Conservation (phyloP, 306 rosid genomes). For the Prosopis cineraria region DNA sequence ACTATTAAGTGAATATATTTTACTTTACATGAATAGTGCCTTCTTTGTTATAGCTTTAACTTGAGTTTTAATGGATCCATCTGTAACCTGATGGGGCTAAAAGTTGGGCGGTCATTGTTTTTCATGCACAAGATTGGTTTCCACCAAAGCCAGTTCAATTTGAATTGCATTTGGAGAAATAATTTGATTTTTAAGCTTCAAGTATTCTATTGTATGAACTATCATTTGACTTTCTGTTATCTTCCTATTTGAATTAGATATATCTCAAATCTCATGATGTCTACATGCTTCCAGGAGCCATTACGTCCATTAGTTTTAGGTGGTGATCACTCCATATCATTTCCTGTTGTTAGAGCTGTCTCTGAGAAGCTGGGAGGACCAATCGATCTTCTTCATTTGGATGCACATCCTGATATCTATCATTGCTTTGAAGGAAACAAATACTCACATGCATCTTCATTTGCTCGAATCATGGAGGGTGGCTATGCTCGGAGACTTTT, state of each 20-base stretch:
- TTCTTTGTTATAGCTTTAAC: slow-evolving; percentile 25
- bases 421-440: slow-evolving; percentile 79
- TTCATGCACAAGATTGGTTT: slow-evolving; percentile 11
- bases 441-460: slow-evolving; percentile 93
- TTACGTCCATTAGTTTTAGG: slow-evolving; percentile 90
- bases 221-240: slow-evolving; percentile 1
- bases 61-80: slow-evolving; percentile 8
- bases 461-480: slow-evolving; percentile 98
- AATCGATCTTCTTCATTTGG: slow-evolving; percentile 90
- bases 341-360: slow-evolving; percentile 85
- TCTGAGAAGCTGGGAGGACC: slow-evolving; percentile 96
- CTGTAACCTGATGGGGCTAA: not conserved
- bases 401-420: slow-evolving; percentile 97
- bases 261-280: slow-evolving; percentile 9
- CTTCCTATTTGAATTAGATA: slow-evolving; percentile 25
- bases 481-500: slow-evolving; percentile 87
- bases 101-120: slow-evolving; percentile 2
- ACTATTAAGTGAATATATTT: not conserved
- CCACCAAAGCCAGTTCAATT: not conserved
- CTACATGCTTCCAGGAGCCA: slow-evolving; percentile 61
- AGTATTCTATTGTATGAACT: slow-evolving; percentile 13
- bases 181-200: not conserved
- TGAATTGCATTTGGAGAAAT: not conserved
- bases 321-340: slow-evolving; percentile 97
- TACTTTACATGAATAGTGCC: not conserved